Conservation (phyloP, 1,284 basidiomycete genomes). For the Pseudozyma sp. region DNA sequence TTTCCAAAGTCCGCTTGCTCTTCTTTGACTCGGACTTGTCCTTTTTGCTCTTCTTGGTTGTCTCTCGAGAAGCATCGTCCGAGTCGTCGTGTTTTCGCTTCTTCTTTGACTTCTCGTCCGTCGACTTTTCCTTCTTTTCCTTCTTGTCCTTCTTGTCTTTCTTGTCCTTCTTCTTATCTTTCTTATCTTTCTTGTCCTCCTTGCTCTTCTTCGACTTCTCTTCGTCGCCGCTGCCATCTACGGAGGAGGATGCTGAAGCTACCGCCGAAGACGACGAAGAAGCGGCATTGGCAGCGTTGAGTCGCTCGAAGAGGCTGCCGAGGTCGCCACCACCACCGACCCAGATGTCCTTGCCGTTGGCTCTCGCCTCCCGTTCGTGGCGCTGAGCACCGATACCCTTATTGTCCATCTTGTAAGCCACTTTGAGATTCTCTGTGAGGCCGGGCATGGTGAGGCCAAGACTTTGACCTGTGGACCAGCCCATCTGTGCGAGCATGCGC, state of each 20-base stretch:
- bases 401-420: conserved; percentile 67
- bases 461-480: conserved; percentile 64
- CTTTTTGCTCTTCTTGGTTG: conserved; percentile 38
- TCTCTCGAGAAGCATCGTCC: conserved; percentile 23
- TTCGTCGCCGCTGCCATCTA: conserved; percentile 9
- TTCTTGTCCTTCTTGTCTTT: conserved; percentile 23
- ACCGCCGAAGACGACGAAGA: conserved; percentile 29
- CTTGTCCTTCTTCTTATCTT: conserved; percentile 31
- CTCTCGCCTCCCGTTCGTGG: conserved; percentile 62
- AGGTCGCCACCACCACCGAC: conserved; percentile 65
- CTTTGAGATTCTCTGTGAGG: conserved; percentile 59
- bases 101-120: conserved; percentile 26
- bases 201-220: conserved; percentile 32
- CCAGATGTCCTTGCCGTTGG: conserved; percentile 61
- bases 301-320: conserved; percentile 64
- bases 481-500: conserved; percentile 67
- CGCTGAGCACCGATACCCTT: conserved; percentile 66
- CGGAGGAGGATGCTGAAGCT: conserved; percentile 16
- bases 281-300: conserved; percentile 60
- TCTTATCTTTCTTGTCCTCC: conserved; percentile 38
- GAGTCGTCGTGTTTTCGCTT: conserved; percentile 42
- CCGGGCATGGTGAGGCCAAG: conserved; percentile 60
- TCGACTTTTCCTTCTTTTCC: conserved; percentile 11
- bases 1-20: conserved; percentile 16
- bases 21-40: conserved; percentile 19